phyloP scores from a whole-genome alignment of 768 basidiomycete species.

The Sporobolomyces pararoseus region DNA sequence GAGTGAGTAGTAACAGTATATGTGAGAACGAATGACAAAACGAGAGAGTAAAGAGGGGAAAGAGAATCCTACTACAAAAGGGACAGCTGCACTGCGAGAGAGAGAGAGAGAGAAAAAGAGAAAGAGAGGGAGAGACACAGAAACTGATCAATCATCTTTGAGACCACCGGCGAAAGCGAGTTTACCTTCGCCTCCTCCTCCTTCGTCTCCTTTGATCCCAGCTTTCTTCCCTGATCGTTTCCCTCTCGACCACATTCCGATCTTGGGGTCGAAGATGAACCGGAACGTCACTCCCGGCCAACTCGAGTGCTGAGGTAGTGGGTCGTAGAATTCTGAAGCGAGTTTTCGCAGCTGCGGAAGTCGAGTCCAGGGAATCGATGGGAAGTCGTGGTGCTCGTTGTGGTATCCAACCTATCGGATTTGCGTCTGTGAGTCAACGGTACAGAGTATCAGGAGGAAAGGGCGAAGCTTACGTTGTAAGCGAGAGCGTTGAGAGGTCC shows the following conservation, averaged over 20 bases:
- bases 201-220: slow-evolving; percentile 2
- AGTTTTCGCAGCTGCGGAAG: slow-evolving; percentile 74
- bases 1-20: background rate
- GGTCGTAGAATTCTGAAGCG: slow-evolving; percentile 89
- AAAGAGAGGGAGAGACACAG: background rate
- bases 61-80: too few species aligned
- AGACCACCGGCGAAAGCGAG: slow-evolving; percentile 25
- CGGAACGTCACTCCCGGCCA: slow-evolving; percentile 94
- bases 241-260: slow-evolving; percentile 37
- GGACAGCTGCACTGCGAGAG: too few species aligned
- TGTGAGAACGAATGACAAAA: background rate
- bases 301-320: slow-evolving; percentile 75
- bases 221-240: slow-evolving; percentile 17
- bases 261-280: slow-evolving; percentile 64
- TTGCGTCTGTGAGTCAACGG: background rate
- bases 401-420: slow-evolving; percentile 96
- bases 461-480: slow-evolving; percentile 69
- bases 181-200: slow-evolving; percentile 24
- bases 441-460: background rate
- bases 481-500: slow-evolving; percentile 82
- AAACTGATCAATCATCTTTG: slow-evolving; percentile 41
- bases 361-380: slow-evolving; percentile 90
- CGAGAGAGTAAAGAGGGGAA: background rate
- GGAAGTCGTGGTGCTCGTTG: slow-evolving; percentile 99
- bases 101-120: background rate